Conservation (phyloP, 2,329 filamentous ascomycete species). For the Elsinoe ampelina region DNA sequence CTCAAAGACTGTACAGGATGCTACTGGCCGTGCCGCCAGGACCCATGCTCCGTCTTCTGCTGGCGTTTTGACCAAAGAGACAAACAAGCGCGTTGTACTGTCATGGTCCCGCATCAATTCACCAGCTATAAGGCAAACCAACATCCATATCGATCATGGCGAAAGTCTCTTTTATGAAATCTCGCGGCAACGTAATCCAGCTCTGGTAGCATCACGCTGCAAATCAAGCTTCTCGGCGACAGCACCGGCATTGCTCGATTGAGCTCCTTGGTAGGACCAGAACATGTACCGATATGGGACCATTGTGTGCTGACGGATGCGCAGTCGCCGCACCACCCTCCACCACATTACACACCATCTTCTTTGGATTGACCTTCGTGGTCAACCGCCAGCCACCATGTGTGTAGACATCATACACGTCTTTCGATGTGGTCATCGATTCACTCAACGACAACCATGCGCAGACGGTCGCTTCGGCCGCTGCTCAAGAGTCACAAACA, state of each 20-base stretch:
- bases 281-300: background rate
- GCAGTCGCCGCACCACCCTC: background rate
- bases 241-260: background rate
- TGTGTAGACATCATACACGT: conserved; percentile 6
- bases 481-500: background rate
- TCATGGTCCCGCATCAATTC: background rate
- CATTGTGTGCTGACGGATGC: background rate
- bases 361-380: background rate
- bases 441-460: conserved; percentile 6
- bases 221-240: conserved; percentile 2
- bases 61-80: conserved; percentile 4
- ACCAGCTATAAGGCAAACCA: background rate
- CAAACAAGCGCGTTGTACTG: conserved; percentile 12
- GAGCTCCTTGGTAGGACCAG: background rate
- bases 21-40: background rate
- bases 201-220: background rate
- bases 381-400: background rate
- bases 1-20: background rate
- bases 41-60: background rate
- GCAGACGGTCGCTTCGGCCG: conserved; percentile 8
- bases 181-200: background rate
- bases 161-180: conserved; percentile 7
- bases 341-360: background rate
- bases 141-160: conserved; percentile 1
- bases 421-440: conserved; percentile 1